phyloP scores from a whole-genome alignment of 345 rosid genomes.

The Pistacia vera region DNA sequence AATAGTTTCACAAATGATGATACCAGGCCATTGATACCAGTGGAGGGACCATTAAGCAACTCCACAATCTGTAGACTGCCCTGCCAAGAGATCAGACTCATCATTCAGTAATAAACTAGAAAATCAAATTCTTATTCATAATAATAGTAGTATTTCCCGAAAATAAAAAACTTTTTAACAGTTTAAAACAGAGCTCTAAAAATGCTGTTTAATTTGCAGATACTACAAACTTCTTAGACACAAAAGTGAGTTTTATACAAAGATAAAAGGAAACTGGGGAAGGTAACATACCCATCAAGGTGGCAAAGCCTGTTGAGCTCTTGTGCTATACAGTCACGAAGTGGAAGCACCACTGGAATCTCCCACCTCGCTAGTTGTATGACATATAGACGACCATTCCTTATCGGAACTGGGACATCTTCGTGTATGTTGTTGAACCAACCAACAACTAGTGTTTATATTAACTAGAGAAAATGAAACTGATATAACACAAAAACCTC shows the following conservation, averaged over 20 bases:
- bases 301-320: conserved; percentile 71
- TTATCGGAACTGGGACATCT: too few relatives aligned
- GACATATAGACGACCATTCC: too few relatives aligned
- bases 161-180: neutral
- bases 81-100: conserved; percentile 56
- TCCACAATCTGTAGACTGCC: conserved; percentile 78
- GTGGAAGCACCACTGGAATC: conserved; percentile 78
- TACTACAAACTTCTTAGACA: neutral
- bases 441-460: too few relatives aligned
- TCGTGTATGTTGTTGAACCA: too few relatives aligned
- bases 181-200: neutral
- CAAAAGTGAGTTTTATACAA: neutral
- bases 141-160: neutral
- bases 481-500: neutral
- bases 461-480: neutral
- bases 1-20: conserved; percentile 79
- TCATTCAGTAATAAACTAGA: conserved; percentile 25
- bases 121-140: neutral
- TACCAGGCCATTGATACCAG: conserved; percentile 79
- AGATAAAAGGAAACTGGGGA: conserved; percentile 1
- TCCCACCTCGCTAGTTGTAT: conserved; percentile 89
- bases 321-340: conserved; percentile 76
- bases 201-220: neutral
- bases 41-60: conserved; percentile 36
- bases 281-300: conserved; percentile 67